Percentiles rank a stretch among this genome's conserved stretches.
These are phyloP conservation scores for Penicillium robsamsonii DNA, from an alignment of 495 filamentous ascomycete species.

Conservation along the genomic window DNA sequence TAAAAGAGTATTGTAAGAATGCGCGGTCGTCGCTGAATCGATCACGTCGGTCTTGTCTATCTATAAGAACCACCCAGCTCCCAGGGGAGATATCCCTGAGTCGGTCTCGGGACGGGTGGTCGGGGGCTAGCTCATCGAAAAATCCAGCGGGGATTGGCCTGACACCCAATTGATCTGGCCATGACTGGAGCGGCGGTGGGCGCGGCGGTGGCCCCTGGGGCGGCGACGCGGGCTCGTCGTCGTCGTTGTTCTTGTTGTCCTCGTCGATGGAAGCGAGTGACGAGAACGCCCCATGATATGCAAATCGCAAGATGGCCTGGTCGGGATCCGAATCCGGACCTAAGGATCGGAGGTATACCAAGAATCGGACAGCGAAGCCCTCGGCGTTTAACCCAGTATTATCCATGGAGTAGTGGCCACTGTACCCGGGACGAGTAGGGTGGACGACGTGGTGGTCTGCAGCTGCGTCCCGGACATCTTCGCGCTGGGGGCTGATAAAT, in stretches of 20 bases:
- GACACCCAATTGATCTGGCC: conserved; percentile 3
- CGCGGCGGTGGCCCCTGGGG: no score
- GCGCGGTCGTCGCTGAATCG: conserved; percentile 2
- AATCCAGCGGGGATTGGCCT: conserved; percentile 17
- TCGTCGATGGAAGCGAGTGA: conserved; percentile 2
- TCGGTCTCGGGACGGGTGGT: conserved; percentile 8
- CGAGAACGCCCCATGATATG: conserved; percentile 13
- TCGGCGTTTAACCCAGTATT: conserved; percentile 11
- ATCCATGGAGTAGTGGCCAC: conserved; percentile 14
- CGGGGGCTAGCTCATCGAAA: background rate
- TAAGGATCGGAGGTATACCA: conserved; percentile 18
- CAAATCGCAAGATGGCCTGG: conserved; percentile 23
- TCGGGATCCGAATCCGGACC: conserved; percentile 15
- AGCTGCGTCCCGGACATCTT: conserved; percentile 15
- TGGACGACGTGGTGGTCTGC: conserved; percentile 12
- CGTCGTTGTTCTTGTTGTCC: background rate
- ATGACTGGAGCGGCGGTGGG: background rate
- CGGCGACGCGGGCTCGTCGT: no score
- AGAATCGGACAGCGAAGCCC: conserved; percentile 19
- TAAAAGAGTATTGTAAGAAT: conserved; percentile 18
- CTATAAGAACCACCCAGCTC: conserved; percentile 21
- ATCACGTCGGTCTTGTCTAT: conserved; percentile 1
- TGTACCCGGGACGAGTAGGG: background rate
- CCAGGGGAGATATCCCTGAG: conserved; percentile 14
- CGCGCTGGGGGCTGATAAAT: conserved; percentile 9